Base-by-base conservation (phyloP, 768 basidiomycete species). In the Russula virescens region DNA sequence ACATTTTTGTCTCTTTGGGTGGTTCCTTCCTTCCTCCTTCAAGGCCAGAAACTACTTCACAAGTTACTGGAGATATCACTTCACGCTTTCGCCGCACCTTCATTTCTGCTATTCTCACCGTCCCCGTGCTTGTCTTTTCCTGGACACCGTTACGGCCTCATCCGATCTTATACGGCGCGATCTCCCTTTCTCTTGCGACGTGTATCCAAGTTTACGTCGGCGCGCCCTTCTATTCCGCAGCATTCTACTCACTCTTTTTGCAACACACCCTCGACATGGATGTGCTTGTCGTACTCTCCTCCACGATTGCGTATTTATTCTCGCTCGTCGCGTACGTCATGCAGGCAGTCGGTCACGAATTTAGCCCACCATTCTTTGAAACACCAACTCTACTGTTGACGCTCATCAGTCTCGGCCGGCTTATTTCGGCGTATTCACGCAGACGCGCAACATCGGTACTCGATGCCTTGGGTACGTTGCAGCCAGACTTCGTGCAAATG, bases 381-480 rank as follows among this genome's bases (percentile, higher is more conserved):
- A 79, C 78, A 9, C 74, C 72, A 46, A 70, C 78, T 3, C 73
- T 79, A 21, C 73, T 79, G 34, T 69, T 79, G 62, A 76, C 76
- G 0, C 70, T 79, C 52, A 78, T 79, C 69, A 71, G 74, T 68
- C 64, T 79, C 50, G 78, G 78, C 7, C 73, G 75, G 18, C 69
- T 76, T 25, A 71, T 78, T 31, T 74, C 74, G 45, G 75, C 75
- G 9, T 68, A 71, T 58, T 74, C 76, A 2, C 74, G 78, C 43
- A 72, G 75, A 49, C 69, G 73, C 8, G 69, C 74, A 2, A 68
- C 67, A 40, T 70, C 71, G 6, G 75, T 74, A 13, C 71, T 77
- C n/a, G 73, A 73, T 34, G 73, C 69, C 25, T 68, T 79, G 28
- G 73, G 73, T 14, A 65, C 70, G 18, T 70, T 77, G 10, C 77